Base-by-base conservation (phyloP, 2,329 filamentous ascomycete genomes). In the Whalleya microplaca region DNA sequence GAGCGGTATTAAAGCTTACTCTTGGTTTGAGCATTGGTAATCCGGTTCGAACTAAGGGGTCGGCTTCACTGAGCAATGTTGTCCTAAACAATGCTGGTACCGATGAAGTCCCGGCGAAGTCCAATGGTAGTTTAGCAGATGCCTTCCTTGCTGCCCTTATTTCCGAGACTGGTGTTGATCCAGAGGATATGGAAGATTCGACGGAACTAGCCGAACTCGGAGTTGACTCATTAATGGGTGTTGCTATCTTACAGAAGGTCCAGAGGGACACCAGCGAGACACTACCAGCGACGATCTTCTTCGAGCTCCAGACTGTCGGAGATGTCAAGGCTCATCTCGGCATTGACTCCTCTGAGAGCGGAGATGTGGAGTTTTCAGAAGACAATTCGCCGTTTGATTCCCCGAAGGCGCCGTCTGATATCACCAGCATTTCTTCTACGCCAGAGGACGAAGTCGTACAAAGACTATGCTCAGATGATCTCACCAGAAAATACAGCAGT, bases 151-250 rank as follows among this genome's bases (percentile, higher is more conserved):
- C 52, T n/a, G 54, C 59, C 20, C 61, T 68, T 21, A 56, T 62
- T 40, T 55, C 46, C 5, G 66, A 65, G 48, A 69, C 63, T 1
- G 66, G 68, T 21, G 53, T 57, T 14, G 55, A 55, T 40, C 29
- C 55, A 14, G 53, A 51, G 7, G 62, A 66, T 40, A 55, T 70
- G 14, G 53, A 57, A 18, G 62, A 66, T 19, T 52, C 60, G 20
- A 61, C 61, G 1, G 23, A 56, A 1, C 21, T 70, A 10, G 53
- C 53, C 4, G 64, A 69, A 32, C 45, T 68, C 6, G 67, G 67
- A 23, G 64, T 70, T 7, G 68, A 70, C 44, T 69, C 63, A n/a
- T 63, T 69, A 23, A 67, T 68, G 66, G 59, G 55, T 8, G 62
- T 69, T 5, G 59, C 67, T 12, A 62, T 70, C 46, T 45, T 65